Base-by-base conservation (phyloP, 306 rosid species). In the Malus sieversii region DNA sequence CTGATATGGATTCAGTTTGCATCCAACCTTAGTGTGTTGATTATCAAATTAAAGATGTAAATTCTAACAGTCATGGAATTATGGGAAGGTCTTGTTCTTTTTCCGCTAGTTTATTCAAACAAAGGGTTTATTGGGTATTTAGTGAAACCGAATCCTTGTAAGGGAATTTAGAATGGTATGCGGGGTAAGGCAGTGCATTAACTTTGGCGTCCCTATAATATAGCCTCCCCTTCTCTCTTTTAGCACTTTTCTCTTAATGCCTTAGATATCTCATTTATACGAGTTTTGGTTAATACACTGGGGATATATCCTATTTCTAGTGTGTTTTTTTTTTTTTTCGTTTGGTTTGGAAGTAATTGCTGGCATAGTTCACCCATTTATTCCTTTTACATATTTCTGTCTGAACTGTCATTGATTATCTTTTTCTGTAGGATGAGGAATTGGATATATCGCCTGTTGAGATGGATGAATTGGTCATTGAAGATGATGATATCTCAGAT, bases 401-500 rank as follows among this genome's bases (percentile, higher is more conserved):
- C 23, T 30, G 29, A 27, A 30, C 18, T 1, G 4, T 42, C 33
- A 2, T 9, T 74, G 70, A 71, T 20, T 18, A 7, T 72, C 75
- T 66, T 74, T 74, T 20, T 60, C 76, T 73, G 42, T 71, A 96
- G 99, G 99, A 96, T 71, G 99, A 96, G 76, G 98, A 89, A 79
- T 76, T 96, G 87, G 96, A 92, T 73, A 83, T 88, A 75, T 90
- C 99, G 33, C 95, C 96, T 76, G 93, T 86, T 73, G 98, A 90
- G 82, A 90, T 96, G 79, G 97, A 96, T 35, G 99, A 96, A 1
- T 86, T 92, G 85, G 96, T 96, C 63, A 92, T 96, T 74, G 99
- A 92, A 86, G 98, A 96, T 63, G 98, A 96, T 79, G 99, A 92
- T 82, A 92, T 96, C 74, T 96, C 98, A 9, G 99, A 96, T 59